Base-by-base conservation (phyloP, 2,329 filamentous ascomycete species). In the Ceratocystis eucalypticola region DNA sequence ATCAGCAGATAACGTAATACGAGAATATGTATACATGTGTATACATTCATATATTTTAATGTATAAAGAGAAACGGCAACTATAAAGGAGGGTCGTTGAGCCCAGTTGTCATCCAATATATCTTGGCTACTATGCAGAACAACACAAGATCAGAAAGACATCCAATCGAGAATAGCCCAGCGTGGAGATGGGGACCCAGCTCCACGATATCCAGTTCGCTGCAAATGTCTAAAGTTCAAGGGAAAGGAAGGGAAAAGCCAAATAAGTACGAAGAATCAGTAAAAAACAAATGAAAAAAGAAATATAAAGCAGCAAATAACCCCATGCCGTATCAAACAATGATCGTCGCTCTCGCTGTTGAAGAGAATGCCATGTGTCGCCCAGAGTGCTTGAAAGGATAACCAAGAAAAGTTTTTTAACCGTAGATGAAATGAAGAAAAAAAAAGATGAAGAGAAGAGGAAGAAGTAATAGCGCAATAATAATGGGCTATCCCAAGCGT, bases 281-380 rank as follows among this genome's bases (percentile, higher is more conserved):
- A 25, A 45, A 48, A 33, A 41, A 41, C 37, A 64, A 48, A 57
- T 20, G 7, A 25, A 28, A 15, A 61, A 28, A 62, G 15, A 61
- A 33, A 65, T 41, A 22, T 55, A 65, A 50, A 30, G 33, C 33
- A 37, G 8, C 22, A 62, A 41, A 46, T 62, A 62, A 22, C 50
- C 33, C 50, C 22, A 64, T 66, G 61, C 68, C 57, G 30, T 65
- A 64, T 65, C 37, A 64, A 67, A 68, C 64, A 66, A 68, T 61
- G 61, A 66, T 65, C 46, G 67, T 66, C 55, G 67, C 65, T 68
- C 67, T 68, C 67, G 65, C 67, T 68, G 67, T 68, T 68, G 67
- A 68, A 68, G 67, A 68, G 67, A 68, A 68, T 66, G 65, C 65
- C 61, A 15, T 66, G 44, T 48, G 61, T 66, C 41, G 67, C 37